Base-by-base conservation (phyloP, 257 asterid species). In the Scutellaria barbata region DNA sequence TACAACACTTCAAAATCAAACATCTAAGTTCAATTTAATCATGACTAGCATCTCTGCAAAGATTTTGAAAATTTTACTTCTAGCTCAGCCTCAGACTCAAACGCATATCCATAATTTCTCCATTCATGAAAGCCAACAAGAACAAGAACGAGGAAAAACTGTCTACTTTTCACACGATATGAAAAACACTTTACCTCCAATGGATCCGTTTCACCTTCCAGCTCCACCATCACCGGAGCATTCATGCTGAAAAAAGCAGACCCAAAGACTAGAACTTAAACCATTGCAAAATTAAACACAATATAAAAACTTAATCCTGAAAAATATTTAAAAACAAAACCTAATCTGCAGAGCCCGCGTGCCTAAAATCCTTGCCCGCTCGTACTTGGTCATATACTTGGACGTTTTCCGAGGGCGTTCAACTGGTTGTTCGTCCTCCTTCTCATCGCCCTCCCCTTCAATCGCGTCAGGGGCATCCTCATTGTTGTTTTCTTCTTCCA, bases 151-250 rank as follows among this genome's bases (percentile, higher is more conserved):
- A 50, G 20, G 13, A 60, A 2, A 42, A 7, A 5, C 0, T 16
- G 25, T 6, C 16, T 16, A 52, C 1, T 45, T 16, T 61, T 18
- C 33, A 48, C 4, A 59, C 1, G 41, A 76, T 7, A 13, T 22
- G 8, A 6, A 63, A 41, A 66, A 71, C 18, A 17, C 17, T 39
- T 77, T 76, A 92, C 96, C 98, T 92, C 98, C 55, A 92, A 83
- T 0, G 96, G 96, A 74, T 89, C 98, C 3, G 95, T 89, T 82
- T 92, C 98, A 8, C 98, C 96, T 75, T 92, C 98, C 83, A 92
- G 74, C 83, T 92, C 96, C 80, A 92, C 98, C 98, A 92, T 92
- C 69, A 92, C 96, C 16, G 96, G 98, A 22, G 98, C 98, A 84
- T 92, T 92, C 98, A 90, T 92, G 86, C 98, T 92, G 86, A 68